Percentiles rank a stretch among this genome's conserved stretches.
These are phyloP conservation scores for Lachancea mirantina DNA, from an alignment of 805 yeast genomes.

Conservation along the genomic window DNA sequence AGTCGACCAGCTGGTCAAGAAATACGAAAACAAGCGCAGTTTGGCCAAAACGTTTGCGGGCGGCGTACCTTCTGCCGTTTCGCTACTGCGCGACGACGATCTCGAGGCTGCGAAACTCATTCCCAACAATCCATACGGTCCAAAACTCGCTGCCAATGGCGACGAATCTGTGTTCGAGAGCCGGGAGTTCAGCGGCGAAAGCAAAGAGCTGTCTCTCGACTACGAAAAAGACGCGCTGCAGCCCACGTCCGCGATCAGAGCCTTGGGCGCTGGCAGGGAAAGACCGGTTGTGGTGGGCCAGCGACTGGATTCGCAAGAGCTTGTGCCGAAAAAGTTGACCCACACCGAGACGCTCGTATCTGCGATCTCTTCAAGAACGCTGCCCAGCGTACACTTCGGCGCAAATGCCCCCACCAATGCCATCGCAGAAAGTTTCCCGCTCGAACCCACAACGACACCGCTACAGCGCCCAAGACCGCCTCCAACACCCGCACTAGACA, in stretches of 20 bases:
- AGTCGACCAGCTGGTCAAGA: slow-evolving; percentile 39
- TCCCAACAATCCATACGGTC: background rate
- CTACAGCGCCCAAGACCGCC: background rate
- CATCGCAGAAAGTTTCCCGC: too few relatives aligned
- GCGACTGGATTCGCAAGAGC: too few relatives aligned
- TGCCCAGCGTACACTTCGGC: slow-evolving; percentile 2
- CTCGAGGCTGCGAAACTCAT: slow-evolving; percentile 1
- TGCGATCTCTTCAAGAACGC: background rate
- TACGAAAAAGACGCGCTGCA: background rate
- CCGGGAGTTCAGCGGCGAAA: background rate
- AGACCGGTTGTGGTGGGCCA: too few relatives aligned
- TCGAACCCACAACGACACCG: too few relatives aligned
- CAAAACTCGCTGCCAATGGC: slow-evolving; percentile 1
- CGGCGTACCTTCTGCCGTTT: background rate
- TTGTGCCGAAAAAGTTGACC: slow-evolving; percentile 1
- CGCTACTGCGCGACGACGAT: slow-evolving; percentile 2
- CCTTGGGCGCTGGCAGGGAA: too few relatives aligned
- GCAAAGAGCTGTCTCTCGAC: background rate
- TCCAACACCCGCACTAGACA: too few relatives aligned
- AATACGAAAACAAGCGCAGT: slow-evolving; percentile 12
- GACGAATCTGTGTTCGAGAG: too few relatives aligned
- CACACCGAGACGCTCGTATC: background rate
- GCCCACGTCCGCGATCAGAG: background rate
- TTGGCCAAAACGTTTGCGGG: background rate
- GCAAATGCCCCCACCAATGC: background rate